Conservation (phyloP, 1,284 basidiomycete species). For the Peniophora sp. region DNA sequence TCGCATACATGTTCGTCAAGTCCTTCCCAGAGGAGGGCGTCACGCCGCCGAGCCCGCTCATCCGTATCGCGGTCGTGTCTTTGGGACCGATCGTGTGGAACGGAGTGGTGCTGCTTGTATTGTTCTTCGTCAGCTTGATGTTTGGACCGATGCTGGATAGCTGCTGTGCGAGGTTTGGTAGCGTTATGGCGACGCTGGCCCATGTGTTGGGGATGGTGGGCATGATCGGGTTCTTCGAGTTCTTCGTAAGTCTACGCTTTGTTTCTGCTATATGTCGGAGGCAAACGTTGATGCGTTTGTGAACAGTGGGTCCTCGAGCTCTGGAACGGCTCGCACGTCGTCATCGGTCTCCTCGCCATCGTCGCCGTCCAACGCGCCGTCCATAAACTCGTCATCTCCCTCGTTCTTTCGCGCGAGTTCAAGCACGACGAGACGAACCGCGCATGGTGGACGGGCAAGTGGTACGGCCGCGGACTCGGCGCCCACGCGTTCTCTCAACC, state of each 20-base stretch:
- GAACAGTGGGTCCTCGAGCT: conserved; percentile 87
- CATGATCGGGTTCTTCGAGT: conserved; percentile 90
- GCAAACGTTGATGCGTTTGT: conserved; percentile 8
- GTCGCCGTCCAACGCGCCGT: conserved; percentile 85
- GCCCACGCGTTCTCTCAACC: conserved; percentile 84
- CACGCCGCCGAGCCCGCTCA: conserved; percentile 66
- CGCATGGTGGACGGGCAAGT: conserved; percentile 96
- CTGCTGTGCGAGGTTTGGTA: conserved; percentile 80
- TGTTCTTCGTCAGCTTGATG: conserved; percentile 90
- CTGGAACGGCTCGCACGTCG: conserved; percentile 89
- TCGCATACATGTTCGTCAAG: conserved; percentile 88
- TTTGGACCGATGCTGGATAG: conserved; percentile 88
- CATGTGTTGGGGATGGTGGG: conserved; percentile 78
- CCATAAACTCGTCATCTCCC: conserved; percentile 87
- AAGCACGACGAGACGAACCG: conserved; percentile 97
- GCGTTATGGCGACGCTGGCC: conserved; percentile 82
- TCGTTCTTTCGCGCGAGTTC: conserved; percentile 92
- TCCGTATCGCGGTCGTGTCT: conserved; percentile 90
- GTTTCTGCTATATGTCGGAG: conserved; percentile 4
- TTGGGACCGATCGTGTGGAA: conserved; percentile 96
- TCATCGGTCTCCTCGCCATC: conserved; percentile 81
- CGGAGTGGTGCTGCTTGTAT: conserved; percentile 75
- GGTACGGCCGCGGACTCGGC: conserved; percentile 91
- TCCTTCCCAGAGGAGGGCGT: conserved; percentile 74
- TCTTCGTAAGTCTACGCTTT: conserved; percentile 61